Evolutionary conservation across 345 rosid genomes (phyloP).

Genomic region (Passiflora organensis): DNA sequence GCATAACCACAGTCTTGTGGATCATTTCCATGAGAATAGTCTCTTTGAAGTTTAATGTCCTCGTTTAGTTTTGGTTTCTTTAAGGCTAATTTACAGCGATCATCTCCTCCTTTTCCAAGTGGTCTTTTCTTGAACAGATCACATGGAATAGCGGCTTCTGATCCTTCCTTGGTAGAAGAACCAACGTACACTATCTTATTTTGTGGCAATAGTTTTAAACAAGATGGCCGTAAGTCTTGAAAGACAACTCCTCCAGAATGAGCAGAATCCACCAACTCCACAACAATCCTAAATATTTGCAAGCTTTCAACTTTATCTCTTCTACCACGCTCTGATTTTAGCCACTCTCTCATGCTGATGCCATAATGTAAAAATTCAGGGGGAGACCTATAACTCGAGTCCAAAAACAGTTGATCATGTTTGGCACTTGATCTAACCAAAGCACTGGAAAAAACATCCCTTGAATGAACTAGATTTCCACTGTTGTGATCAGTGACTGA

Average conservation of each 20-base stretch:
- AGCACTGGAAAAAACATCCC: slow-evolving; percentile 19
- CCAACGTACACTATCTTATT: slow-evolving; percentile 49
- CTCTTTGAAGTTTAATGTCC: slow-evolving; percentile 17
- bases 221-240: slow-evolving; percentile 51
- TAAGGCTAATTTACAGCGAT: slow-evolving; percentile 14
- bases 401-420: slow-evolving; percentile 18
- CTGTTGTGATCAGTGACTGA: slow-evolving; percentile 20
- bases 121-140: slow-evolving; percentile 40
- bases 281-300: slow-evolving; percentile 54
- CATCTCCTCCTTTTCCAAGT: slow-evolving; percentile 25
- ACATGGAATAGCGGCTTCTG: slow-evolving; percentile 20
- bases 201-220: slow-evolving; percentile 39
- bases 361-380: slow-evolving; percentile 30
- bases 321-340: slow-evolving; percentile 34
- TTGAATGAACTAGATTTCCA: slow-evolving; percentile 15
- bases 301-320: slow-evolving; percentile 41
- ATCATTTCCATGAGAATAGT: slow-evolving; percentile 22
- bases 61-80: slow-evolving; percentile 40
- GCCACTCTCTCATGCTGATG: slow-evolving; percentile 55
- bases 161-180: slow-evolving; percentile 32
- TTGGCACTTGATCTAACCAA: slow-evolving; percentile 25
- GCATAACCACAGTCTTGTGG: slow-evolving; percentile 26
- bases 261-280: slow-evolving; percentile 58
- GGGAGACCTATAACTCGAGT: slow-evolving; percentile 20
- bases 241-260: slow-evolving; percentile 58